Evolutionary conservation across 768 basidiomycete genomes (phyloP).

Genomic region (Leccinum olivaceopallidum): DNA sequence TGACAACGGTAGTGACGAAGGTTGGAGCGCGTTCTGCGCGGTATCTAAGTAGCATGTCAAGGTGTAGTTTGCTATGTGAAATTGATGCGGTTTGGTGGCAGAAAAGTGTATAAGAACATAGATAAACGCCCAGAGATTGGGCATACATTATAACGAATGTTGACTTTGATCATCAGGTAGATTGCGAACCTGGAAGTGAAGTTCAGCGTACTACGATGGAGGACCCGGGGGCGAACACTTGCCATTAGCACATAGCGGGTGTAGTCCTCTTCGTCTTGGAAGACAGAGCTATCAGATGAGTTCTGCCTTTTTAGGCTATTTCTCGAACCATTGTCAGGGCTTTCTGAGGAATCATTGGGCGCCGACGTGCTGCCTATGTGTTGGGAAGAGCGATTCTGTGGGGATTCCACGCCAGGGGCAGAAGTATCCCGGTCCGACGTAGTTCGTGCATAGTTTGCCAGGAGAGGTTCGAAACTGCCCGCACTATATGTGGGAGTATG

Average conservation of each 20-base stretch:
- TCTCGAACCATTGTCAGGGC: constrained; percentile 29
- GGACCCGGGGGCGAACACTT: constrained; percentile 22
- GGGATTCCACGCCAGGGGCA: constrained; percentile 21
- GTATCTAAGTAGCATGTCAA: constrained; percentile 21
- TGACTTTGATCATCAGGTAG: constrained; percentile 46
- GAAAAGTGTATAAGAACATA: constrained; percentile 11
- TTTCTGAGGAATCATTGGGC: constrained; percentile 16
- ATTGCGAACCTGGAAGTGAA: constrained; percentile 52
- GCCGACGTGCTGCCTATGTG: constrained; percentile 2
- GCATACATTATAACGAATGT: constrained; percentile 23
- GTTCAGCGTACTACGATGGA: constrained; percentile 12
- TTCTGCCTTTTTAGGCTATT: constrained; percentile 22
- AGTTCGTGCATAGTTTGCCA: constrained; percentile 44
- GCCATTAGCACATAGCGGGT: constrained; percentile 56
- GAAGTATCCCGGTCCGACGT: constrained; percentile 21
- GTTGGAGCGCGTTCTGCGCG: constrained; percentile 9
- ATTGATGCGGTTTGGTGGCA: constrained; percentile 3
- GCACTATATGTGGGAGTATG: constrained; percentile 51
- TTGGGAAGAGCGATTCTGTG: constrained; percentile 30
- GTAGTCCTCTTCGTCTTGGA: constrained; percentile 57
- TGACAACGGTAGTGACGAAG: constrained; percentile 12
- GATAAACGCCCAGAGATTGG: constrained; percentile 3
- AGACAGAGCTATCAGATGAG: constrained; percentile 23
- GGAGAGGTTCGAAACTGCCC: constrained; percentile 61
- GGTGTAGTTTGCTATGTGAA: constrained; percentile 3